A percentile compares a stretch with the other conserved stretches of the same genome.
phyloP scores from a whole-genome alignment of 2,329 filamentous ascomycete genomes.

The Cordyceps javanica region DNA sequence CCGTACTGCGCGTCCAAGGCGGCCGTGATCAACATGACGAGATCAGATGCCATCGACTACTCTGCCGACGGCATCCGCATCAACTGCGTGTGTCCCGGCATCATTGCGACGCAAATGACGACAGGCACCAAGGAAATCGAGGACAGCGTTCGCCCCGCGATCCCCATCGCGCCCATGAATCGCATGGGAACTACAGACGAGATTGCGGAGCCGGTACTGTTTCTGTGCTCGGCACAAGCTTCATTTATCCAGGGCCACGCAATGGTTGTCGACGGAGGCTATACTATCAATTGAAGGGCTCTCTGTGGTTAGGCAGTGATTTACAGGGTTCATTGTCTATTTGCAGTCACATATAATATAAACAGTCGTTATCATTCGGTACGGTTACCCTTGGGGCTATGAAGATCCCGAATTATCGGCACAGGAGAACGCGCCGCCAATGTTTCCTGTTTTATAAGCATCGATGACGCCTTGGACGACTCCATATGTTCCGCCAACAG shows the following conservation, averaged over 20 bases:
- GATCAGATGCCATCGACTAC: constrained; percentile 51
- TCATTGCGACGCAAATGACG: constrained; percentile 42
- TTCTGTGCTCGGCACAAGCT: constrained; percentile 41
- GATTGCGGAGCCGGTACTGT: constrained; percentile 43
- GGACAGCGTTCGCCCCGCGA: constrained; percentile 32
- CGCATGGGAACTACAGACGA: constrained; percentile 45
- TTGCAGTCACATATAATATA: neutral
- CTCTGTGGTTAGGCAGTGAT: neutral
- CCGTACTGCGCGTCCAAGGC: constrained; percentile 54
- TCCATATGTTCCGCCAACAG: constrained; percentile 36
- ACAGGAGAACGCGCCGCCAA: constrained; percentile 42
- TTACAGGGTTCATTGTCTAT: neutral
- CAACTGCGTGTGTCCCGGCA: constrained; percentile 34
- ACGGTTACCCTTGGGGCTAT: neutral
- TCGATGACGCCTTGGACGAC: constrained; percentile 45
- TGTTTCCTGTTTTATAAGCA: constrained; percentile 41
- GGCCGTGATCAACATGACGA: constrained; percentile 52
- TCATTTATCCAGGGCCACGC: constrained; percentile 48
- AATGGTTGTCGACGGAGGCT: constrained; percentile 47
- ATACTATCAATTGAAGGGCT: constrained; percentile 36
- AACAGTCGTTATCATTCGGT: neutral
- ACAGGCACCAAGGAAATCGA: constrained; percentile 32
- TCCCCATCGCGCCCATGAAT: constrained; percentile 43
- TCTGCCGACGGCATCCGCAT: constrained; percentile 27
- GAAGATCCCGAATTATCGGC: constrained; percentile 35